These are phyloP conservation scores for Candida mesenterica DNA, from an alignment of 1,139 yeast genomes.

Conservation along the genomic window DNA sequence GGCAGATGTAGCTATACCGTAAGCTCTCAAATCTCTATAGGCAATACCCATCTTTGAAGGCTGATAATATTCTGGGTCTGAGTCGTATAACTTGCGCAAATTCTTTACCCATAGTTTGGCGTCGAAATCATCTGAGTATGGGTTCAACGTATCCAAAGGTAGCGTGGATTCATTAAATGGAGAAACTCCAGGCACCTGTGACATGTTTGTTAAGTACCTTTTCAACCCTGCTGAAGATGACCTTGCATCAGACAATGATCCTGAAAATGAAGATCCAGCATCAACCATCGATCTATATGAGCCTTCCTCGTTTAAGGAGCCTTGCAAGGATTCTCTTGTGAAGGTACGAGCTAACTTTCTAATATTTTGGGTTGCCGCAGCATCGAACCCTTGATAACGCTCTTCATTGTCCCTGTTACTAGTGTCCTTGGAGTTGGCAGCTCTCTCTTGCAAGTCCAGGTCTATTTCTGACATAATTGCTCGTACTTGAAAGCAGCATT, in stretches of 20 bases:
- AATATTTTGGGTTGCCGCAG: conserved; percentile 32
- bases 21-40: conserved; percentile 66
- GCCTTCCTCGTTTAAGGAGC: conserved; percentile 5
- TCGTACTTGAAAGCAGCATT: too few relatives aligned
- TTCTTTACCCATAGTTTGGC: conserved; percentile 74
- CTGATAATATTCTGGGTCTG: conserved; percentile 65
- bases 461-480: too few relatives aligned
- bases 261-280: neutral
- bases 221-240: conserved; percentile 17
- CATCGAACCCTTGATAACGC: conserved; percentile 38
- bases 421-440: too few relatives aligned
- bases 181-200: conserved; percentile 50
- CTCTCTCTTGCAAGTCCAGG: too few relatives aligned
- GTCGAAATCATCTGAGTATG: conserved; percentile 52
- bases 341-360: conserved; percentile 62
- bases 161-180: conserved; percentile 24
- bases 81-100: conserved; percentile 52
- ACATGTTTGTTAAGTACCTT: conserved; percentile 46
- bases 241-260: conserved; percentile 5
- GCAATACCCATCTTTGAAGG: conserved; percentile 66
- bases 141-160: conserved; percentile 23
- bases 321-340: conserved; percentile 23
- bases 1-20: conserved; percentile 73
- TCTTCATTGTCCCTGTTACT: too few relatives aligned
- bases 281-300: too few relatives aligned